Base-by-base conservation (phyloP, 441 rosid genomes). In the Adansonia rubrostipa region DNA sequence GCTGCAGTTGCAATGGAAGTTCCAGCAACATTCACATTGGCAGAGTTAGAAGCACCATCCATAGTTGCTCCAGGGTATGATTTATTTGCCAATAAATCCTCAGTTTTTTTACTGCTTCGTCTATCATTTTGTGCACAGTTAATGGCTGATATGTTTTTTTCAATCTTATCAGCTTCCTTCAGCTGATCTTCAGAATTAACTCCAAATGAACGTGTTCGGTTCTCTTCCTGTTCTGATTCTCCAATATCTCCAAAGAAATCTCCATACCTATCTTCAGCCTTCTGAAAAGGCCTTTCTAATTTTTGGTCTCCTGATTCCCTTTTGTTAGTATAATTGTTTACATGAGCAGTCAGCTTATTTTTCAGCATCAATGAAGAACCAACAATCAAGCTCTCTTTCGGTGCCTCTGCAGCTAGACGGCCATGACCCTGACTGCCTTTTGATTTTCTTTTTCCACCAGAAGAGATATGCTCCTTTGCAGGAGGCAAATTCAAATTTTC, bases 241-340 rank as follows among this genome's bases (percentile, higher is more conserved):
- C 36, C 36, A 28, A 28, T 28, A 28, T 28, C 36, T 28, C 99
- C 98, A 81, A 94, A 94, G 84, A 94, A 93, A n/a, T 90, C 98
- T 83, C 74, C 86, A 79, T 91, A 92, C 51, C 80, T 84, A 77
- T 96, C 96, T 45, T 87, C 93, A 9, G 84, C 81, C 80, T 88
- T 92, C 70, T 78, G 89, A 68, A 72, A 56, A 69, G 82, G 83
- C 86, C 85, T 90, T 47, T 68, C 88, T 45, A 57, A 80, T 83
- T 89, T 91, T 74, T 80, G 56, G 51, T 87, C 88, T 72, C 76
- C 88, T 56, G 78, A 51, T 73, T 88, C 92, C 78, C 83, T 86
- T 87, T 85, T 88, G 79, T 80, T 69, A 50, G 71, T 66, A 74
- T 61, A 77, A 71, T 74, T 84, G 72, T 86, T 90, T 5, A 75